Percentiles rank a stretch among this genome's conserved stretches.
These are phyloP conservation scores for Avena atlantica DNA, from an alignment of 176 grass and related monocot species.

Conservation along the genomic window DNA sequence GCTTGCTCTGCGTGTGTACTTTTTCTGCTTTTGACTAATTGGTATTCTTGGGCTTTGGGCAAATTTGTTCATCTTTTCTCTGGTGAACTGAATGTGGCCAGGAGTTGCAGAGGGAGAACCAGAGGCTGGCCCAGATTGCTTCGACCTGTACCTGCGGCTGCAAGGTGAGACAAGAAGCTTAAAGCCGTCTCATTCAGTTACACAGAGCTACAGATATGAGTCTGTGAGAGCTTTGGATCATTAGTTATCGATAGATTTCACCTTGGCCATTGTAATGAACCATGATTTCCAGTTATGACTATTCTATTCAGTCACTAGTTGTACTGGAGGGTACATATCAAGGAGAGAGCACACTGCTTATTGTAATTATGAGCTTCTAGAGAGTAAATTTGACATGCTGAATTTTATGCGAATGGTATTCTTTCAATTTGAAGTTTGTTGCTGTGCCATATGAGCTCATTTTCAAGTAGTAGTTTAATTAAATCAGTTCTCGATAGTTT, in stretches of 20 bases:
- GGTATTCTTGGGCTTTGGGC: background rate
- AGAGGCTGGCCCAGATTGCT: conserved; percentile 49
- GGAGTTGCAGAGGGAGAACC: conserved; percentile 85
- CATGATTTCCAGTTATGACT: background rate
- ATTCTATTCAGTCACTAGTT: background rate
- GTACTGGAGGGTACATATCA: too few relatives aligned
- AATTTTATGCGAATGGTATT: background rate
- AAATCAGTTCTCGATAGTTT: background rate
- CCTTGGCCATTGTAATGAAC: background rate
- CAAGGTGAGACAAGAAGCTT: conserved; percentile 53
- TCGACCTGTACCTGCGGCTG: conserved; percentile 61
- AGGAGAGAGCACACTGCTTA: background rate
- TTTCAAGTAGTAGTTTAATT: background rate
- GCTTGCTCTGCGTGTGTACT: too few relatives aligned
- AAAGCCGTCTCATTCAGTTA: conserved; percentile 7
- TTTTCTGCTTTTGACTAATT: background rate
- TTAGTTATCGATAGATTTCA: background rate
- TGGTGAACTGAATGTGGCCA: conserved; percentile 35
- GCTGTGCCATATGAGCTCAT: background rate
- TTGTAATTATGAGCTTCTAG: background rate
- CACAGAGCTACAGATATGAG: background rate
- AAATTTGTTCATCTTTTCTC: background rate
- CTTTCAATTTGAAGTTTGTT: background rate
- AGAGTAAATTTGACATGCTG: background rate
- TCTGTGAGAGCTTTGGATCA: background rate